A percentile compares a stretch with the other conserved stretches of the same genome.
Conservation (phyloP, 768 basidiomycete genomes). For the Tylopilus cervinicoccineus region DNA sequence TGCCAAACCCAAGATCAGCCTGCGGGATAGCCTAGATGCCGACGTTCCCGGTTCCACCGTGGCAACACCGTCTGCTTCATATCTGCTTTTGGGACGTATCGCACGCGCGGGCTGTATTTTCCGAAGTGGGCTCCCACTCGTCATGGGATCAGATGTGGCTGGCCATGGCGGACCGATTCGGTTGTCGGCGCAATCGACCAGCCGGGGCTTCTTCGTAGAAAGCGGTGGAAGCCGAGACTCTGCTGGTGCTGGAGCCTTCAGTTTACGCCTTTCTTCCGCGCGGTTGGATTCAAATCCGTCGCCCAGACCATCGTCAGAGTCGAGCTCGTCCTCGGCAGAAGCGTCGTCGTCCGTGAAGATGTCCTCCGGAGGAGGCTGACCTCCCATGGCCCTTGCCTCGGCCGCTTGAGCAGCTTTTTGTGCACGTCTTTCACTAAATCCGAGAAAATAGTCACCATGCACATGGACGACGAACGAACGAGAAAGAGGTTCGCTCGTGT, state of each 20-base stretch:
- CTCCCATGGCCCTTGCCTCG: conserved; percentile 39
- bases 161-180: conserved; percentile 21
- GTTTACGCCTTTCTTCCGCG: conserved; percentile 24
- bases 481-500: conserved; percentile 7
- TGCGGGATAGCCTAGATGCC: conserved; percentile 22
- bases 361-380: conserved; percentile 25
- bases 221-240: conserved; percentile 18
- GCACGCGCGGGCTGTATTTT: conserved; percentile 24
- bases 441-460: conserved; percentile 5
- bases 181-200: conserved; percentile 14
- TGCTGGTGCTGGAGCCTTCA: conserved; percentile 18
- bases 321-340: conserved; percentile 33
- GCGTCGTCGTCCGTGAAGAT: conserved; percentile 28
- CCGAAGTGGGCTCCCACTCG: conserved; percentile 7
- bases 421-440: conserved; percentile 48
- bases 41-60: conserved; percentile 14
- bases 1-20: conserved; percentile 38
- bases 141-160: conserved; percentile 14
- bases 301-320: conserved; percentile 32
- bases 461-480: not conserved
- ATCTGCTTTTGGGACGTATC: conserved; percentile 26
- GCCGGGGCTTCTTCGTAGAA: conserved; percentile 24
- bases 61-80: conserved; percentile 20
- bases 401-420: conserved; percentile 54
- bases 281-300: conserved; percentile 22